Evolutionary conservation across 768 basidiomycete genomes (phyloP).

Genomic region (Pleurotus sapidus): DNA sequence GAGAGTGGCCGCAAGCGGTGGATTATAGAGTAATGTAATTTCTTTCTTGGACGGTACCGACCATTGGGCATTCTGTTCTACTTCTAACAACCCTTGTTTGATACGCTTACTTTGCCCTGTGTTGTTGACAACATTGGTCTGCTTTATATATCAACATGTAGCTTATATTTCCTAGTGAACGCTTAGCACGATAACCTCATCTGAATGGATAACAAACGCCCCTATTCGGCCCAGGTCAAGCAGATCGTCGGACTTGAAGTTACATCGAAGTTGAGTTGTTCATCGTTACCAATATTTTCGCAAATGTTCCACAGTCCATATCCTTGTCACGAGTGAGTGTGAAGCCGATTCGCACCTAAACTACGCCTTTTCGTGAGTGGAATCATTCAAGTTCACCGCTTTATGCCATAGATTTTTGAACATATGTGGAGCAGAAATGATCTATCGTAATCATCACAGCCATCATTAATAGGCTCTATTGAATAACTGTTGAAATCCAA

Average conservation of each 20-base stretch:
- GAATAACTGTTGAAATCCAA: conserved; percentile 67
- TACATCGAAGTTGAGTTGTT: too few species aligned
- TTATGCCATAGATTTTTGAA: too few species aligned
- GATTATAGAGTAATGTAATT: conserved; percentile 49
- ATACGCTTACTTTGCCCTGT: not conserved
- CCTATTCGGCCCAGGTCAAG: not conserved
- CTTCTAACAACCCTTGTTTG: not conserved
- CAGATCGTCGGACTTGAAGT: too few species aligned
- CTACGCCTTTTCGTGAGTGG: conserved; percentile 42
- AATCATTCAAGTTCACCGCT: not conserved
- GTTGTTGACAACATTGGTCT: conserved; percentile 5
- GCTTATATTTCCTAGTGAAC: not conserved
- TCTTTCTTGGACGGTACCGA: not conserved
- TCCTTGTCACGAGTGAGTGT: conserved; percentile 66
- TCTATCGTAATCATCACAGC: conserved; percentile 78
- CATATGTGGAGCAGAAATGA: conserved; percentile 50
- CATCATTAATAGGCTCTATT: conserved; percentile 77
- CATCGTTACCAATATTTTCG: not conserved
- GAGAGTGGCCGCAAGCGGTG: conserved; percentile 41
- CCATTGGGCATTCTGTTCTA: not conserved
- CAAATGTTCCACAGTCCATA: conserved; percentile 49
- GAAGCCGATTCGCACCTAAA: not conserved
- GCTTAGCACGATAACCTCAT: too few species aligned
- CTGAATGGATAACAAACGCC: not conserved
- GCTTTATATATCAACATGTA: conserved; percentile 1